Conservation (phyloP, 495 filamentous ascomycete genomes). For the Hypoxylon lienhwacheense region DNA sequence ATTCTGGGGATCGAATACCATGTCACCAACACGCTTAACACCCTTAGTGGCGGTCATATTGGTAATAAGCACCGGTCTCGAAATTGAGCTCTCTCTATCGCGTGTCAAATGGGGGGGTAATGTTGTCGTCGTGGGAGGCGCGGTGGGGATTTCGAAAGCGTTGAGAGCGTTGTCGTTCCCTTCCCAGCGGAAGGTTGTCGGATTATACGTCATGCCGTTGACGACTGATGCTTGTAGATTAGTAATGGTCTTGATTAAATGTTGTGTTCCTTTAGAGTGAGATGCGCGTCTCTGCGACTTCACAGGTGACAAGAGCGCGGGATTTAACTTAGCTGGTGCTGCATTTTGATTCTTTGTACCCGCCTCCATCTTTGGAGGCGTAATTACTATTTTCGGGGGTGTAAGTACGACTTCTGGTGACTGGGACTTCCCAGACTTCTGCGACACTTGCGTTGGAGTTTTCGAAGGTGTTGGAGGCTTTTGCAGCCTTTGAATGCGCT, state of each 20-base stretch:
- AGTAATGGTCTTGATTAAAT: constrained; percentile 20
- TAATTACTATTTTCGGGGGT: neutral
- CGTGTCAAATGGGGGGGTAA: constrained; percentile 52
- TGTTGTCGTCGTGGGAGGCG: constrained; percentile 51
- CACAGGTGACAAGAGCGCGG: neutral
- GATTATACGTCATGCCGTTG: constrained; percentile 95
- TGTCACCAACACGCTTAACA: constrained; percentile 88
- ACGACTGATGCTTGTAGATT: constrained; percentile 58
- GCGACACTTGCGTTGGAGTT: neutral
- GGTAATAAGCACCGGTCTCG: constrained; percentile 89
- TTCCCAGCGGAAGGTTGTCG: constrained; percentile 82
- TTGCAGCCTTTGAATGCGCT: constrained; percentile 7
- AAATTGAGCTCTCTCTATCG: constrained; percentile 59
- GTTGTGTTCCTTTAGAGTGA: neutral
- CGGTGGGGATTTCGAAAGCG: constrained; percentile 66
- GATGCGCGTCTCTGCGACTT: constrained; percentile 9
- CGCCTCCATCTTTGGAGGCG: neutral
- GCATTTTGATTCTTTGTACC: constrained; percentile 1
- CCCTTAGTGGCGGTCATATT: constrained; percentile 75
- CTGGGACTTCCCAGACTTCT: constrained; percentile 8
- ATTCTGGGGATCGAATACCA: constrained; percentile 94
- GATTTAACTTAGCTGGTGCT: constrained; percentile 5
- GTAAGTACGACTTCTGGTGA: neutral
- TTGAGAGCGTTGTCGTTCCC: constrained; percentile 85
- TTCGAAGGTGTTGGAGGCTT: neutral